These are phyloP conservation scores for Dioscorea dumetorum DNA, from an alignment of 106 monocot species.

Conservation along the genomic window DNA sequence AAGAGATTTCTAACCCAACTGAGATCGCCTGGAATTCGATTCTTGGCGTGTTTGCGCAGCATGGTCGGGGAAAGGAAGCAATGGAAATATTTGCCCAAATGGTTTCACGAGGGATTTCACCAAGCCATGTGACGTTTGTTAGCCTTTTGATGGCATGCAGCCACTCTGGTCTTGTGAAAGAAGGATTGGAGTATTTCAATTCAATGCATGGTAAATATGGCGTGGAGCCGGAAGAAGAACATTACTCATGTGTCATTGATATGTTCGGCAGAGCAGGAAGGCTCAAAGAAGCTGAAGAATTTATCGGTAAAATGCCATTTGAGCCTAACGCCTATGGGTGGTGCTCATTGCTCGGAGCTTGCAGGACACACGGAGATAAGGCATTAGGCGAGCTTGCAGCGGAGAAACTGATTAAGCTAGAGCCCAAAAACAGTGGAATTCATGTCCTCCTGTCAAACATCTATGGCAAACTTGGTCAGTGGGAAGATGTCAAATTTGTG, in stretches of 20 bases:
- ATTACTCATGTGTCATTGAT: slow-evolving; percentile 45
- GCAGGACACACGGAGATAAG: slow-evolving; percentile 33
- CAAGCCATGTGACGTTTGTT: slow-evolving; percentile 36
- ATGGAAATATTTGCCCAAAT: slow-evolving; percentile 21
- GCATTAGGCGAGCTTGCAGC: slow-evolving; percentile 54
- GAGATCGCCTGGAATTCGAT: slow-evolving; percentile 34
- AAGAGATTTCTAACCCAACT: slow-evolving; percentile 15
- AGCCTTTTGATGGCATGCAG: slow-evolving; percentile 50
- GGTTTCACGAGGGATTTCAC: slow-evolving; percentile 15
- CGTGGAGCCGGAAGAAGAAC: slow-evolving; percentile 34
- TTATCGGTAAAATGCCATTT: slow-evolving; percentile 35
- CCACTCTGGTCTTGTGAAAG: slow-evolving; percentile 40
- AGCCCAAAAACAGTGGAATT: slow-evolving; percentile 43
- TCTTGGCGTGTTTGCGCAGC: slow-evolving; percentile 35
- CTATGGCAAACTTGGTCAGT: slow-evolving; percentile 31
- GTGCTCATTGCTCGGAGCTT: slow-evolving; percentile 65
- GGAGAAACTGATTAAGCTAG: slow-evolving; percentile 45
- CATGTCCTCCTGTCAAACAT: slow-evolving; percentile 51
- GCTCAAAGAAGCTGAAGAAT: slow-evolving; percentile 32
- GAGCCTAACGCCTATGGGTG: slow-evolving; percentile 49
- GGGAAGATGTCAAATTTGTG: slow-evolving; percentile 48
- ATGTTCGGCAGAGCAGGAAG: slow-evolving; percentile 44
- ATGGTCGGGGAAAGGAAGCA: slow-evolving; percentile 37
- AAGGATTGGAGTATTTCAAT: slow-evolving; percentile 34
- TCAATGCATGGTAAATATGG: slow-evolving; percentile 27